Evolutionary conservation across 164 flowering plant genomes (phyloP).

Genomic region (Umbellularia californica): DNA sequence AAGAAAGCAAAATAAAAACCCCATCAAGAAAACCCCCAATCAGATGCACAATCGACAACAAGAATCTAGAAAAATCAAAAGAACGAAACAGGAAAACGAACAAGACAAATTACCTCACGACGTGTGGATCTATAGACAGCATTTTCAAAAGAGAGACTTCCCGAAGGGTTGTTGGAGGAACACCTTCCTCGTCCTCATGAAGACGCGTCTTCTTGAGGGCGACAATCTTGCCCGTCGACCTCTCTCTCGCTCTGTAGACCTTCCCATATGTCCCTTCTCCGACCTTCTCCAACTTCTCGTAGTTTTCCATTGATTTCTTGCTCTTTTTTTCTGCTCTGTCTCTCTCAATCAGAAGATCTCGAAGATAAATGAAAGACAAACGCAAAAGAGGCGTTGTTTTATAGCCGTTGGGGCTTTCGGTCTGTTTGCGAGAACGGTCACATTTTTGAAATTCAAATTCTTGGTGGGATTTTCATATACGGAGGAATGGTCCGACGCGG

Average conservation of each 20-base stretch:
- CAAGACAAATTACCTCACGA: slow-evolving; percentile 49
- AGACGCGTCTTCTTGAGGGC: slow-evolving; percentile 94
- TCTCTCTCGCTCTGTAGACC: slow-evolving; percentile 86
- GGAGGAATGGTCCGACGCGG: no score
- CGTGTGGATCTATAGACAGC: slow-evolving; percentile 84
- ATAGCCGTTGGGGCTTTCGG: background rate
- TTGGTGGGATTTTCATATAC: background rate
- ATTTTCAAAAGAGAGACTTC: slow-evolving; percentile 85
- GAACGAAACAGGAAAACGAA: no score
- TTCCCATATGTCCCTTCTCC: slow-evolving; percentile 99
- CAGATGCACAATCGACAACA: background rate
- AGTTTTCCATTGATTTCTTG: slow-evolving; percentile 61
- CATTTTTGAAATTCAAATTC: slow-evolving; percentile 8
- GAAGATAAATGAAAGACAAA: no score
- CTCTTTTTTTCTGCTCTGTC: background rate
- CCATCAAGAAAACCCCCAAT: background rate
- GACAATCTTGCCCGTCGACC: slow-evolving; percentile 77
- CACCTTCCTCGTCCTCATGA: slow-evolving; percentile 91
- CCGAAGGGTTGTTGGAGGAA: slow-evolving; percentile 91
- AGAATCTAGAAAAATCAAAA: no score
- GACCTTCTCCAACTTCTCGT: slow-evolving; percentile 93
- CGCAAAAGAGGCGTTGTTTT: background rate
- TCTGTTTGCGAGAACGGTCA: background rate
- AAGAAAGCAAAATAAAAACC: background rate
- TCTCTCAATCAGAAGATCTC: background rate